Percentiles rank a stretch among this genome's conserved stretches.
These are phyloP conservation scores for Xylaria sp. DNA, from an alignment of 2,329 filamentous ascomycete species.

Conservation along the genomic window DNA sequence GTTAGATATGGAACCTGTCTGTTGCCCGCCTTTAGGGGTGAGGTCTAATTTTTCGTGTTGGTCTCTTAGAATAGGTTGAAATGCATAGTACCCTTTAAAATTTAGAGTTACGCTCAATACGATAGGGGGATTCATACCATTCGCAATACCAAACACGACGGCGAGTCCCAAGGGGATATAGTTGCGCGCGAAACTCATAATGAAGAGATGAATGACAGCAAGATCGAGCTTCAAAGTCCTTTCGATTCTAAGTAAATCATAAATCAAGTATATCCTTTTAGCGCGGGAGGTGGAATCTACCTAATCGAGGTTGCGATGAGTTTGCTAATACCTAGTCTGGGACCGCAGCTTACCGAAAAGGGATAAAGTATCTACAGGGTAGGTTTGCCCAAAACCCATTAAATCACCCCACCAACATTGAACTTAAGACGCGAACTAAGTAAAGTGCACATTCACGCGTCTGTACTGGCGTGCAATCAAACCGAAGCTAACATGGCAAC, in stretches of 20 bases:
- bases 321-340: too few relatives aligned
- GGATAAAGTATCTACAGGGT: conserved; percentile 6
- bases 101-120: conserved; percentile 10
- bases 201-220: not conserved
- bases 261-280: not conserved
- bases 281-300: not conserved
- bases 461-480: not conserved
- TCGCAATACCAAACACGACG: conserved; percentile 48
- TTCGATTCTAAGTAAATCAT: not conserved
- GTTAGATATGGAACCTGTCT: conserved; percentile 12
- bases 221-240: not conserved
- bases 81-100: conserved; percentile 42
- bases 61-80: conserved; percentile 41
- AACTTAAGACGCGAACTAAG: conserved; percentile 19
- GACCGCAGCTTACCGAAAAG: not conserved
- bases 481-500: conserved; percentile 25
- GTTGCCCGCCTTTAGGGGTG: conserved; percentile 14
- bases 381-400: not conserved
- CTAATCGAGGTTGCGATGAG: not conserved
- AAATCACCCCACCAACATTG: conserved; percentile 13
- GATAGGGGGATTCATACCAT: conserved; percentile 43
- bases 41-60: conserved; percentile 33
- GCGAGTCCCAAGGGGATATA: conserved; percentile 47
- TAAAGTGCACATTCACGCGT: conserved; percentile 34
- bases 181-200: conserved; percentile 44